A percentile compares a stretch with the other conserved stretches of the same genome.
Conservation (phyloP, 202 grass and related monocot genomes). For the Zoysia matrella region DNA sequence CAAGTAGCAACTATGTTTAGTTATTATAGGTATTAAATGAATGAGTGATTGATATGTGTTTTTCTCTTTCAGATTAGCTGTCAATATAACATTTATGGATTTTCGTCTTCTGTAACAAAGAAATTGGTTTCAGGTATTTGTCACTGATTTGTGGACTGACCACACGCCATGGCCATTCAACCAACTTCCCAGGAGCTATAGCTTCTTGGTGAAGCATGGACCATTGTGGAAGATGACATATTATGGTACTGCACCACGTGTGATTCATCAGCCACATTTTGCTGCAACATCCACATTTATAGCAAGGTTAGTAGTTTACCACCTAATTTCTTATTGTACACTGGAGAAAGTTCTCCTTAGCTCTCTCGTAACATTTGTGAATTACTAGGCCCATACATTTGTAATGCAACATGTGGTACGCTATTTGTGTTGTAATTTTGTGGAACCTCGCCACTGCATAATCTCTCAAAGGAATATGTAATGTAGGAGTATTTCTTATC, state of each 20-base stretch:
- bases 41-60: not conserved
- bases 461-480: conserved; percentile 12
- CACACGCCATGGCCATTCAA: conserved; percentile 99
- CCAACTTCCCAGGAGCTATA: conserved; percentile 97
- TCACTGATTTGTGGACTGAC: conserved; percentile 95
- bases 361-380: not conserved
- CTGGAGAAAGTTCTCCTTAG: conserved; percentile 25
- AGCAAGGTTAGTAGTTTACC: conserved; percentile 61
- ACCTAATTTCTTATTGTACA: conserved; percentile 6
- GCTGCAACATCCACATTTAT: conserved; percentile 97
- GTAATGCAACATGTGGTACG: not conserved
- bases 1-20: conserved; percentile 6
- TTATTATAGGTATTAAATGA: conserved; percentile 30
- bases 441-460: not conserved
- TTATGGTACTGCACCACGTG: conserved; percentile 79
- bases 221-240: conserved; percentile 98
- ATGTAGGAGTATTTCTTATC: not conserved
- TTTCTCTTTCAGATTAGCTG: too few relatives aligned
- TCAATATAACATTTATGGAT: too few relatives aligned
- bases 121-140: conserved; percentile 65
- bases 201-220: conserved; percentile 97
- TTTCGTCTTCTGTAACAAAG: conserved; percentile 6
- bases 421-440: not conserved
- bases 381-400: conserved; percentile 23
- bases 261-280: conserved; percentile 98